phyloP scores from a whole-genome alignment of 2,329 filamentous ascomycete genomes.

The Piedraia hortae region DNA sequence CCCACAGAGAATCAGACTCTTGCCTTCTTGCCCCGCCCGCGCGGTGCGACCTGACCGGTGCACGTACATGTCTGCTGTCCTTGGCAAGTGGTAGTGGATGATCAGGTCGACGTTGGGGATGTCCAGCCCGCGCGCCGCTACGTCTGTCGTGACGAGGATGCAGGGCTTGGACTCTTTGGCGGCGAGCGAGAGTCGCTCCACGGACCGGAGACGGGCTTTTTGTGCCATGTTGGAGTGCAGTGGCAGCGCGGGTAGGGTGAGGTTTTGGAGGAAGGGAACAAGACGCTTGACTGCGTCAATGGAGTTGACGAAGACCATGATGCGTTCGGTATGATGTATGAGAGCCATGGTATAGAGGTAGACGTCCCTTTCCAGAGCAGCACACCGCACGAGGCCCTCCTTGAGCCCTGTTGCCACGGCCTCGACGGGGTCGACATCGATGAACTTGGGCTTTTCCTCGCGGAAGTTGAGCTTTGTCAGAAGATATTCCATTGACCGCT shows the following conservation, averaged over 20 bases:
- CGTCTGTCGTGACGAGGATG: constrained; percentile 76
- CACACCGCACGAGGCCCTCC: constrained; percentile 79
- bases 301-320: constrained; percentile 83
- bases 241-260: constrained; percentile 47
- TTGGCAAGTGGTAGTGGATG: constrained; percentile 83
- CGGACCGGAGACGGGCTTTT: constrained; percentile 74
- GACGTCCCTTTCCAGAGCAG: constrained; percentile 84
- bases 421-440: constrained; percentile 68
- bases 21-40: constrained; percentile 47
- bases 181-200: constrained; percentile 51
- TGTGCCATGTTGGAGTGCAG: constrained; percentile 89
- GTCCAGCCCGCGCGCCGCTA: constrained; percentile 78
- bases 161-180: constrained; percentile 21
- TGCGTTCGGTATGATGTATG: constrained; percentile 53
- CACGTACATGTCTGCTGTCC: constrained; percentile 76
- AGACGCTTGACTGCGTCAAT: constrained; percentile 77
- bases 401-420: constrained; percentile 71
- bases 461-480: constrained; percentile 72
- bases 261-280: constrained; percentile 55
- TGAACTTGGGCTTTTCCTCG: constrained; percentile 59
- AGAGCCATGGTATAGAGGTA: constrained; percentile 75
- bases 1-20: constrained; percentile 66
- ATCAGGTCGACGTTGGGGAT: constrained; percentile 75
- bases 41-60: constrained; percentile 88
- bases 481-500: constrained; percentile 41